Evolutionary conservation across 805 yeast genomes (phyloP), one percentile per base, ranked within the genome.

Genomic region (Candida sonorensis): DNA sequence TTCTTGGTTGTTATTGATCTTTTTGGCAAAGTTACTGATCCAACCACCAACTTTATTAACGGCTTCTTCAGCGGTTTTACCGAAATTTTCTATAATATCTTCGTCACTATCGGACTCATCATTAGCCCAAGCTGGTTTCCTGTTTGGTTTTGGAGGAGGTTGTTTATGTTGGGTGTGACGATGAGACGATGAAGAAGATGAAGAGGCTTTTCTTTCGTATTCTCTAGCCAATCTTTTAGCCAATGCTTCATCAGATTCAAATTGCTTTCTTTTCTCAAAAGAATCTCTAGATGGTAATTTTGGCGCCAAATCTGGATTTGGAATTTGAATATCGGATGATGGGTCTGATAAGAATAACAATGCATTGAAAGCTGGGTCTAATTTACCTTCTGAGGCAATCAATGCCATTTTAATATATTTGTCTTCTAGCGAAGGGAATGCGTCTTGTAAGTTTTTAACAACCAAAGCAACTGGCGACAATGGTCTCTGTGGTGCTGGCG

Each of bases 361-460:
- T 0, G 96, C 97, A 55, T 81, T 82, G 64, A 90, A 90, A 1
- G 96, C 94, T 1, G 83, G 78, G 46, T 86, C 96, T 27, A 85
- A 54, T 29, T 71, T 66, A 18, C 94, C 95, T 29, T 69, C 74
- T 13, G 94, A 76, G 3, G 97, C 97, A 52, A 92, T 83, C 35
- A 88, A 64, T 1, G 85, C 79, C 18, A 94, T 87, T 34, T 77
- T 75, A 40, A 85, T 66, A 46, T 77, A 72, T 40, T 76, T 72
- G 19, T 72, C 81, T 26, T 86, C 95, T 16, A 77, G 58, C 12
- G 65, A 61, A 1, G 98, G 97, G 55, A 90, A 90, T 0, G 97
- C 97, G 15, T 85, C 95, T 45, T 69, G 66, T 41, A 90, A 66
- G 26, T 84, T 79, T 30, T 69, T 62, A 39, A 67, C 61, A 22